Evolutionary conservation across 441 rosid genomes (phyloP).

Genomic region (Pelargonium myrrhifolium): DNA sequence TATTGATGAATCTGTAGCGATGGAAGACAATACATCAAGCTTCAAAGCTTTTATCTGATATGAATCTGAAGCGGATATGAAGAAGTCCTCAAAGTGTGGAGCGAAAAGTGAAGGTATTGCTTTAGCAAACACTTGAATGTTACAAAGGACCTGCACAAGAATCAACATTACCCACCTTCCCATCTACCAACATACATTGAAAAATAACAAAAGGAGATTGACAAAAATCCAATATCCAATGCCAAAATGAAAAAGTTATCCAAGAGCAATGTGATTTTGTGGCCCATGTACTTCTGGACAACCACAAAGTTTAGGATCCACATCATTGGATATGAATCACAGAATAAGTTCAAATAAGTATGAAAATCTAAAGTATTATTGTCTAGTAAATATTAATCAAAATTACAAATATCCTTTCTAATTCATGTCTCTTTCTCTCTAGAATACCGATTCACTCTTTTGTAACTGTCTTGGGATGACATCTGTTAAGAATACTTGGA

Average conservation of each 20-base stretch:
- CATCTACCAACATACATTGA: slow-evolving; percentile 15
- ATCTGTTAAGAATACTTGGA: too few relatives aligned
- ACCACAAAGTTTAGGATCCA: not conserved
- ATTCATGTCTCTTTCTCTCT: not conserved
- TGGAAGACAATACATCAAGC: slow-evolving; percentile 82
- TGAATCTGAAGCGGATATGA: slow-evolving; percentile 64
- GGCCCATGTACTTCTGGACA: not conserved
- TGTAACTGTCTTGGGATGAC: too few relatives aligned
- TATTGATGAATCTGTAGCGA: slow-evolving; percentile 64
- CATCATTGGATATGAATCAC: not conserved
- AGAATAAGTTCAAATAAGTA: not conserved
- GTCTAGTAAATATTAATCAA: not conserved
- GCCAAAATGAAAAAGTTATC: not conserved
- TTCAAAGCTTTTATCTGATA: slow-evolving; percentile 77
- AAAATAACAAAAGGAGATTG: slow-evolving; percentile 15
- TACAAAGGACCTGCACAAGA: slow-evolving; percentile 71
- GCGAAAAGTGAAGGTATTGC: slow-evolving; percentile 75
- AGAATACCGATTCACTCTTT: too few relatives aligned
- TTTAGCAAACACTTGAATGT: slow-evolving; percentile 81
- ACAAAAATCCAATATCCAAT: slow-evolving; percentile 9
- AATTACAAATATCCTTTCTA: not conserved
- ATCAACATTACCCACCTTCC: slow-evolving; percentile 19
- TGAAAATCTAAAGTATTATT: not conserved
- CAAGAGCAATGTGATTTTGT: not conserved
- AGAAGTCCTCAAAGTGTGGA: slow-evolving; percentile 68